Evolutionary conservation across 148 eudicot genomes (phyloP), one percentile per base, ranked within the genome.

Genomic region (Selenicereus undatus): DNA sequence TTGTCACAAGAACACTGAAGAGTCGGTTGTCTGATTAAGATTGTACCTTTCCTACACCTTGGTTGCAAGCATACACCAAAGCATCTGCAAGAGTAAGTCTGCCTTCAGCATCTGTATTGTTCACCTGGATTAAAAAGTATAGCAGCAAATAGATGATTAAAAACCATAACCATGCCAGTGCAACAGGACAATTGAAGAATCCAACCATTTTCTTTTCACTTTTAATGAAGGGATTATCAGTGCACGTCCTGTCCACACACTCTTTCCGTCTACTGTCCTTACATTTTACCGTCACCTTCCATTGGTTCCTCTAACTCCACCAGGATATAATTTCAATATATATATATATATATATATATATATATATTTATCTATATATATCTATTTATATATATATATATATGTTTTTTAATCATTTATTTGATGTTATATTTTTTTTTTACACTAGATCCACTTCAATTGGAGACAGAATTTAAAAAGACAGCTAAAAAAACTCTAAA

Each of bases 41-140:
- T 11, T n/a, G 75, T 93, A 97, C 99, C 99, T 97, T 97, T 6
- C 94, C 97, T 60, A 90, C 98, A 80, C 98, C 95, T 88, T 97
- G 98, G 84, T 92, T 91, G 89, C 99, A 97, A 72, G 99, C 92
- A 90, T 94, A 97, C 36, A 97, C 93, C 88, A 97, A 85, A 80
- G 99, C 98, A 90, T 97, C 99, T n/a, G 99, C 99, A 83, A 97
- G 98, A 83, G 99, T 97, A 73, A 97, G 99, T 82, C 99, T 91
- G 58, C 99, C 99, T 86, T 97, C 99, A 21, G 99, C 99, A 91
- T 97, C 99, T 22, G 98, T 97, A 86, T 97, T 97, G 89, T 97
- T 92, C 50, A 97, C 99, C 99, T 96, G 87, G 27, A 82, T 74
- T 64, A 75, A 39, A 78, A 29, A 86, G 26, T 22, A 74, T 39